Conservation (phyloP, 1,284 basidiomycete species). For the Marasmius oreades region DNA sequence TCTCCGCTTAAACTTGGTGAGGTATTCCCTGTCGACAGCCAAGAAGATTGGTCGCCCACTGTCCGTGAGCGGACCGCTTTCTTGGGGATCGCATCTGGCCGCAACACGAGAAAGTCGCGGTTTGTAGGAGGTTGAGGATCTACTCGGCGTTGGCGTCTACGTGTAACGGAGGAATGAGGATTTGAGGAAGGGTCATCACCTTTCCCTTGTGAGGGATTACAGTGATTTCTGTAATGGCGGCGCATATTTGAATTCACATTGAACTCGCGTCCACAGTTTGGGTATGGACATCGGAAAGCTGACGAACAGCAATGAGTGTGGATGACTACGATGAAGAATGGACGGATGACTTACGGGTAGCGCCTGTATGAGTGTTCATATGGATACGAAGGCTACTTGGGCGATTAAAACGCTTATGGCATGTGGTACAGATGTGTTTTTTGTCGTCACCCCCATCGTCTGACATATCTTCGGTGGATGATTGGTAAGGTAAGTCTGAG, state of each 20-base stretch:
- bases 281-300: slow-evolving; percentile 74
- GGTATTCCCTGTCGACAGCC: background rate
- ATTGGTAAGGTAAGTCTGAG: background rate
- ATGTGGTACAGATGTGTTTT: slow-evolving; percentile 63
- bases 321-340: slow-evolving; percentile 11
- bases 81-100: background rate
- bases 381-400: slow-evolving; percentile 75
- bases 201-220: slow-evolving; percentile 3
- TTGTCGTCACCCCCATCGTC: slow-evolving; percentile 27
- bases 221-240: slow-evolving; percentile 68
- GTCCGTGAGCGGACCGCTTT: slow-evolving; percentile 2
- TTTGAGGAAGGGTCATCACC: background rate
- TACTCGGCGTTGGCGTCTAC: slow-evolving; percentile 7
- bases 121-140: background rate
- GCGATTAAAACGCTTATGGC: slow-evolving; percentile 70
- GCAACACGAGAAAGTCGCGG: slow-evolving; percentile 7
- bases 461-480: slow-evolving; percentile 17
- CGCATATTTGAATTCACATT: slow-evolving; percentile 83
- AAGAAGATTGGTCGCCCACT: background rate
- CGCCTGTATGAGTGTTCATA: slow-evolving; percentile 75
- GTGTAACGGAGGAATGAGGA: background rate
- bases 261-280: slow-evolving; percentile 70
- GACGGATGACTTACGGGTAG: slow-evolving; percentile 53
- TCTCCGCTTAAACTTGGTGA: background rate
- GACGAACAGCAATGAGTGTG: slow-evolving; percentile 9